Evolutionary conservation across 2,329 filamentous ascomycete genomes (phyloP).

Genomic region (Thielaviopsis euricoi): DNA sequence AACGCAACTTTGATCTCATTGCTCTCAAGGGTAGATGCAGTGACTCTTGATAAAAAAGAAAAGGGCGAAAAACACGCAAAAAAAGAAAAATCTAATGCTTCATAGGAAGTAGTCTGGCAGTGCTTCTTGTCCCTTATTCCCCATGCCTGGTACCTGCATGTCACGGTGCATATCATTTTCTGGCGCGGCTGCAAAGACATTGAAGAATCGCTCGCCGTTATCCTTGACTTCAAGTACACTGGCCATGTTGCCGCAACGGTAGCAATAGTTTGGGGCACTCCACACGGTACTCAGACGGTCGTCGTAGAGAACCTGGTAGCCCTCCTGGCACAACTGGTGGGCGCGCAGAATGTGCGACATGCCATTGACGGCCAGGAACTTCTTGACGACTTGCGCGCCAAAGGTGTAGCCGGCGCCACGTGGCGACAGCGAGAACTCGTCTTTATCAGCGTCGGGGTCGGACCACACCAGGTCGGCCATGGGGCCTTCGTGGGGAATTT

Average conservation of each 20-base stretch:
- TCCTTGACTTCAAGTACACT: conserved; percentile 94
- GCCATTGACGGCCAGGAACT: conserved; percentile 90
- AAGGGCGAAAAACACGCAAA: not conserved
- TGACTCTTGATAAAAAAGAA: not conserved
- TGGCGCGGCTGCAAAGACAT: conserved; percentile 91
- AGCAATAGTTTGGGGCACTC: conserved; percentile 95
- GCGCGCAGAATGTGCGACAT: conserved; percentile 96
- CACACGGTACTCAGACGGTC: conserved; percentile 90
- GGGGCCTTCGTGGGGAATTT: conserved; percentile 94
- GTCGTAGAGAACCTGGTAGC: conserved; percentile 92
- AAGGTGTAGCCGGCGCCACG: conserved; percentile 94
- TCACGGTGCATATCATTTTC: conserved; percentile 90
- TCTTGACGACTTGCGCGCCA: conserved; percentile 92
- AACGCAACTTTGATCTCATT: too few species aligned
- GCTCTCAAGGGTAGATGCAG: too few species aligned
- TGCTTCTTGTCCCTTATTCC: conserved; percentile 43
- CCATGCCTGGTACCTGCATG: conserved; percentile 59
- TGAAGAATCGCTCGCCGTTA: conserved; percentile 85
- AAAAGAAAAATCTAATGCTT: conserved; percentile 13
- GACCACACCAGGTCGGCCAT: conserved; percentile 99
- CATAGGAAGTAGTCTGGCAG: conserved; percentile 59
- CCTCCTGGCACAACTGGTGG: conserved; percentile 97
- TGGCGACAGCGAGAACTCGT: conserved; percentile 90
- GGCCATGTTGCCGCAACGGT: conserved; percentile 90
- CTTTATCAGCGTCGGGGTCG: conserved; percentile 89